Base-by-base conservation (phyloP, 148 eudicot species). In the Amaranthus hypochondriacus region DNA sequence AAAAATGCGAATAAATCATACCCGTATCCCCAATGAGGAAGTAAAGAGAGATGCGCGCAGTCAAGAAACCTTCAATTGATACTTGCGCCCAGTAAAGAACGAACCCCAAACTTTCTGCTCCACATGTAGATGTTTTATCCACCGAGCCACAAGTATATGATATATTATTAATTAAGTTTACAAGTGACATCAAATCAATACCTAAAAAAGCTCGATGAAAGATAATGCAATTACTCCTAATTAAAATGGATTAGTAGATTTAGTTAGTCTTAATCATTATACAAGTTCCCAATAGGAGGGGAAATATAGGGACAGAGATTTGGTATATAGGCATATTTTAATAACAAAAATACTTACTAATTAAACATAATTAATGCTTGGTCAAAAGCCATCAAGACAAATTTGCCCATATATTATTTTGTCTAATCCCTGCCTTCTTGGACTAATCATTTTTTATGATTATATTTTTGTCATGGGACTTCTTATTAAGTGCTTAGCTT, bases 361-460 rank as follows among this genome's bases (percentile, higher is more conserved):
- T 7, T 7, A 18, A 67, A 56, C 70, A 67, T 67, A 18, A 67
- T 67, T 9, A 67, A 67, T 50, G 70, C 48, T 67, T 67, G 44
- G 70, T 67, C 70, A 67, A 51, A 67, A 18, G 70, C 46, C 56
- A 49, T 51, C 7, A 50, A 67, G 15, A 67, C 70, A 67, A 67
- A 50, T 15, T 50, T 67, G 44, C 42, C 43, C 9, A 51, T n/a
- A 2, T 67, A 67, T 67, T 7, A 67, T 51, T 51, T 51, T 67
- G 70, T 67, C 70, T 67, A 67, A 67, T 67, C 70, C 70, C 70
- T 67, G 53, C 56, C 70, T 21, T 67, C 70, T 67, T 67, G 70
- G 70, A 67, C 44, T 6, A 52, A 7, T 28, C 12, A 66, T 7
- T n/a, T 48, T 46, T 66, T 3, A 18, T 13, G 3, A 8, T 18